Evolutionary conservation across 805 yeast genomes (phyloP).

Genomic region (Ogataea nitratoaversa): DNA sequence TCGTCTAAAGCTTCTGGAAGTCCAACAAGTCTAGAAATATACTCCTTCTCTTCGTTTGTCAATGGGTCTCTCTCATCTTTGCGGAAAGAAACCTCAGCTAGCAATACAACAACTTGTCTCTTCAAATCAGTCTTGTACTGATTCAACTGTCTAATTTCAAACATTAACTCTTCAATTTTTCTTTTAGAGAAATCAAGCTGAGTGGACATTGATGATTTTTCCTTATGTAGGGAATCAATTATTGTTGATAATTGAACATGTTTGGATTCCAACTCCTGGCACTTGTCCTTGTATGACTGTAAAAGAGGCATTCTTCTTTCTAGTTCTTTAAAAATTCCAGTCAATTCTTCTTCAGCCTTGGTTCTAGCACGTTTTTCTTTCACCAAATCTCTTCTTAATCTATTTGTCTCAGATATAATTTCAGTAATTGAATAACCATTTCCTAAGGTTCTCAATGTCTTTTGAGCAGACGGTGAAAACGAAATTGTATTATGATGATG

Average conservation of each 20-base stretch:
- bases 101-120: constrained; percentile 71
- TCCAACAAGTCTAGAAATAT: constrained; percentile 52
- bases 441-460: constrained; percentile 38
- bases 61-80: constrained; percentile 57
- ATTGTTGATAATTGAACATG: constrained; percentile 50
- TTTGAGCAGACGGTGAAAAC: constrained; percentile 56
- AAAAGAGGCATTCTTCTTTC: constrained; percentile 77
- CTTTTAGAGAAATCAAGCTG: constrained; percentile 23
- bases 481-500: constrained; percentile 17
- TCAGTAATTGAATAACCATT: constrained; percentile 60
- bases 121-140: constrained; percentile 70
- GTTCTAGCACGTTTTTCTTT: constrained; percentile 70
- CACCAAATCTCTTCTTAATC: constrained; percentile 59
- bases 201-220: constrained; percentile 25
- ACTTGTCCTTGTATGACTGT: constrained; percentile 57
- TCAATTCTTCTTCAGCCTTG: constrained; percentile 65
- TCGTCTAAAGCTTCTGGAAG: constrained; percentile 19
- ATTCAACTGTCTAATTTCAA: constrained; percentile 45
- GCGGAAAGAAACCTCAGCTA: constrained; percentile 61
- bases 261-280: constrained; percentile 53
- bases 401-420: constrained; percentile 58
- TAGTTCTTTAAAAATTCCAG: constrained; percentile 67
- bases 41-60: constrained; percentile 58
- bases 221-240: constrained; percentile 50
- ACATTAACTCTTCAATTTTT: constrained; percentile 38